phyloP scores from a whole-genome alignment of 345 rosid genomes.

The Aquilaria yunnanensis region DNA sequence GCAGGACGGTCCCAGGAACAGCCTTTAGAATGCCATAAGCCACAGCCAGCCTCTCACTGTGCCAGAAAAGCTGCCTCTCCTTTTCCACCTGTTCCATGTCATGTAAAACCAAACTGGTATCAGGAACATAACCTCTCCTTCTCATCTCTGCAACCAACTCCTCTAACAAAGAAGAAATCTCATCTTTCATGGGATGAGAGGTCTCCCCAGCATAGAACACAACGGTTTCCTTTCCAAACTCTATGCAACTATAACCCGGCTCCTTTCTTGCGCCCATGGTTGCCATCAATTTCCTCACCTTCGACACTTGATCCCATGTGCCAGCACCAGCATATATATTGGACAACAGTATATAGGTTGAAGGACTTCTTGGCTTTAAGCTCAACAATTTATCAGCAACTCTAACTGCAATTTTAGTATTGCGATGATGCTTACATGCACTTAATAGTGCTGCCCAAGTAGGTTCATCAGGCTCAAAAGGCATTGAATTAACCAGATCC shows the following conservation, averaged over 20 bases:
- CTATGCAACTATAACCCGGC: constrained; percentile 62
- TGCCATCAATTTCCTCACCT: constrained; percentile 50
- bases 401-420: constrained; percentile 38
- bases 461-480: constrained; percentile 70
- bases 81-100: constrained; percentile 68
- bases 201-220: constrained; percentile 67
- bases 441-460: constrained; percentile 84
- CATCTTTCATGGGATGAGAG: constrained; percentile 44
- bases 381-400: constrained; percentile 45
- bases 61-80: constrained; percentile 68
- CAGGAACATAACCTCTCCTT: constrained; percentile 64
- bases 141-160: constrained; percentile 53
- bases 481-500: constrained; percentile 49
- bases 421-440: constrained; percentile 58
- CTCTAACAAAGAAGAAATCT: constrained; percentile 39
- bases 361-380: constrained; percentile 53
- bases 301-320: constrained; percentile 51
- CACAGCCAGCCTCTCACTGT: constrained; percentile 67
- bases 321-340: constrained; percentile 52
- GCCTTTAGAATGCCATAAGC: constrained; percentile 64
- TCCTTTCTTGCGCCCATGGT: constrained; percentile 44
- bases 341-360: constrained; percentile 61
- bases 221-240: constrained; percentile 43
- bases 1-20: constrained; percentile 40
- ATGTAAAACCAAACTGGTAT: constrained; percentile 50